These are phyloP conservation scores for Phyllosticta capitalensis DNA, from an alignment of 2,329 filamentous ascomycete genomes.

Conservation along the genomic window DNA sequence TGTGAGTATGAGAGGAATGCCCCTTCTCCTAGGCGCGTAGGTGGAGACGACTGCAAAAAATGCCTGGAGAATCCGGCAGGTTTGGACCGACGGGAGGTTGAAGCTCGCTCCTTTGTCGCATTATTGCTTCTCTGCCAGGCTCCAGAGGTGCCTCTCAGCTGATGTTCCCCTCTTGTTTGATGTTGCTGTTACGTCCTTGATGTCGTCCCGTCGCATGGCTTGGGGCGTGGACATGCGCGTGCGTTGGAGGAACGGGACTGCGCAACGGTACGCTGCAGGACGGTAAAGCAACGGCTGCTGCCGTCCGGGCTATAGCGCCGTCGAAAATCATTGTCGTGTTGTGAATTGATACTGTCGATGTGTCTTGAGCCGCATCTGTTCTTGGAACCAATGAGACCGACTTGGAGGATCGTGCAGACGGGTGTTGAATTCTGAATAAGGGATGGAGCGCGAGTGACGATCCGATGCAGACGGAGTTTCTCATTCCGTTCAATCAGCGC, in stretches of 20 bases:
- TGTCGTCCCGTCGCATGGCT: neutral
- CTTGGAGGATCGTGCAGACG: neutral
- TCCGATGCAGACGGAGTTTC: neutral
- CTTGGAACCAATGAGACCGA: neutral
- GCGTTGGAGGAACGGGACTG: neutral
- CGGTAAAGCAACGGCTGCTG: neutral
- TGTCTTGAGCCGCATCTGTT: neutral
- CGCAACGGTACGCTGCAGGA: neutral
- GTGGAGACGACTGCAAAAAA: neutral
- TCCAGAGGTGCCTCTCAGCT: neutral
- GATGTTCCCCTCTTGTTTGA: neutral
- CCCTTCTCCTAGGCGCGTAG: neutral
- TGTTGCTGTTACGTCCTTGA: neutral
- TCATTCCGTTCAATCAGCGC: neutral
- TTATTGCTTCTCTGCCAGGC: neutral
- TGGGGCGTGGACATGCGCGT: neutral
- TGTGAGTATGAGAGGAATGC: neutral
- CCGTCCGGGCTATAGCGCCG: neutral
- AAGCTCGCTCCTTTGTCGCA: neutral
- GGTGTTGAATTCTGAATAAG: neutral
- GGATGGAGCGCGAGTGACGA: neutral
- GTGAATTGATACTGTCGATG: neutral
- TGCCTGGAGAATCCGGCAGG: neutral
- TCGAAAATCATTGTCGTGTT: neutral
- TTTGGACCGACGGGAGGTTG: neutral